These are phyloP conservation scores for Myxozyma mucilagina DNA, from an alignment of 805 yeast species.

Conservation along the genomic window DNA sequence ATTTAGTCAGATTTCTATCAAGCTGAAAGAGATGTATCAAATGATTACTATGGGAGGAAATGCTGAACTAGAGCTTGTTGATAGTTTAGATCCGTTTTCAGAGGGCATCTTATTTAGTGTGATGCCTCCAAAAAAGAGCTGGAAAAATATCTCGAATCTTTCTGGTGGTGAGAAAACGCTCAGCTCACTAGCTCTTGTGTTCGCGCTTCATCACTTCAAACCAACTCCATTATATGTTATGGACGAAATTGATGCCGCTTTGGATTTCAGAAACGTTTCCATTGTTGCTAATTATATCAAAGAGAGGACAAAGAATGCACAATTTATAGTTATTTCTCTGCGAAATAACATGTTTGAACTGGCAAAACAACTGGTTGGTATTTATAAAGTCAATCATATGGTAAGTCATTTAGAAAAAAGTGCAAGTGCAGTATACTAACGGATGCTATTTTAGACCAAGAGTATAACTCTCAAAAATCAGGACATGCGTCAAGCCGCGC, in stretches of 20 bases:
- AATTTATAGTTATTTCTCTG: slow-evolving; percentile 90
- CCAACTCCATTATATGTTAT: slow-evolving; percentile 97
- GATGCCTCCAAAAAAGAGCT: slow-evolving; percentile 98
- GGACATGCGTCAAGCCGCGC: slow-evolving; percentile 8
- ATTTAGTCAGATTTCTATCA: slow-evolving; percentile 77
- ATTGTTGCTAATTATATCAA: slow-evolving; percentile 97
- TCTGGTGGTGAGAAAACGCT: slow-evolving; percentile 98
- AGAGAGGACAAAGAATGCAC: slow-evolving; percentile 94
- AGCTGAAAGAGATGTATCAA: slow-evolving; percentile 94
- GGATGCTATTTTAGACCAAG: slow-evolving; percentile 18
- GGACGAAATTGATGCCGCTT: slow-evolving; percentile 99
- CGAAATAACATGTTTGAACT: slow-evolving; percentile 98
- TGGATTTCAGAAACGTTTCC: slow-evolving; percentile 94
- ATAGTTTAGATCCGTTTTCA: slow-evolving; percentile 94
- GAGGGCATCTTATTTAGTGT: slow-evolving; percentile 96
- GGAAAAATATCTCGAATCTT: slow-evolving; percentile 92
- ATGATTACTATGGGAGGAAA: slow-evolving; percentile 99
- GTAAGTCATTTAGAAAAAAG: neutral
- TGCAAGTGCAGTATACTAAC: neutral
- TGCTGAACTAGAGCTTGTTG: slow-evolving; percentile 94
- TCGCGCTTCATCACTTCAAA: slow-evolving; percentile 91
- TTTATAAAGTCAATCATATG: slow-evolving; percentile 89
- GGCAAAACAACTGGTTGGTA: slow-evolving; percentile 91
- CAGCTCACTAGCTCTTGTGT: slow-evolving; percentile 90
- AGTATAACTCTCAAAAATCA: slow-evolving; percentile 29